Conservation (phyloP, 352 stramenopile genomes). For the Phytophthora tentaculata region DNA sequence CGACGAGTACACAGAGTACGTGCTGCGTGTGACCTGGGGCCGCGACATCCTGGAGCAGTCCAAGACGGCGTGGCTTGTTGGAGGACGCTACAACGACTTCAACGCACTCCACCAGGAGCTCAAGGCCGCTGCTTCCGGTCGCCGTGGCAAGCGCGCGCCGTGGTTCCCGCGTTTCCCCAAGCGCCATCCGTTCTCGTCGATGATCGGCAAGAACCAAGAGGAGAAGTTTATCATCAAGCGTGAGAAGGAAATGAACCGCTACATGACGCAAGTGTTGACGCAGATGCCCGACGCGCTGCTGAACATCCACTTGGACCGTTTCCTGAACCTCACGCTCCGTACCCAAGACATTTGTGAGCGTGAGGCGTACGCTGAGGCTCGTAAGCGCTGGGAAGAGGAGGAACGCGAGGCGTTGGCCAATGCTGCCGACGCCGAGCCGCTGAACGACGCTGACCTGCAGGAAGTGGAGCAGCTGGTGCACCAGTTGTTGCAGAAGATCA, state of each 20-base stretch:
- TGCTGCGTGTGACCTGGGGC: slow-evolving; percentile 87
- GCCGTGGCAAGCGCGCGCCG: slow-evolving; percentile 84
- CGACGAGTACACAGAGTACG: slow-evolving; percentile 91
- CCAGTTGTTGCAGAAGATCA: slow-evolving; percentile 89
- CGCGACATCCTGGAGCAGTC: slow-evolving; percentile 90
- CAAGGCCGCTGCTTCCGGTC: slow-evolving; percentile 83
- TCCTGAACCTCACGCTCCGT: slow-evolving; percentile 88
- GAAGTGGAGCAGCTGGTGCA: slow-evolving; percentile 91
- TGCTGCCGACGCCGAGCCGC: slow-evolving; percentile 80
- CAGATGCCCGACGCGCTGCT: slow-evolving; percentile 90
- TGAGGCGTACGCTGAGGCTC: slow-evolving; percentile 87
- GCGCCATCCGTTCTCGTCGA: slow-evolving; percentile 90
- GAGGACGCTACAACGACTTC: slow-evolving; percentile 91
- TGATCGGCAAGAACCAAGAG: slow-evolving; percentile 92
- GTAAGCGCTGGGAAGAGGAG: slow-evolving; percentile 89
- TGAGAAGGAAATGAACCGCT: slow-evolving; percentile 92
- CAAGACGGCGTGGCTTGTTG: slow-evolving; percentile 89
- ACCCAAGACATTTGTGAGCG: slow-evolving; percentile 89
- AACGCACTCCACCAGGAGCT: slow-evolving; percentile 90
- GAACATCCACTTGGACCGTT: slow-evolving; percentile 91
- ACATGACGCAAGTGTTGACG: slow-evolving; percentile 91
- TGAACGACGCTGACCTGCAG: slow-evolving; percentile 89
- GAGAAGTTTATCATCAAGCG: slow-evolving; percentile 93
- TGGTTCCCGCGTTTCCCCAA: slow-evolving; percentile 92
- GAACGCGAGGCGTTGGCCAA: slow-evolving; percentile 88